Evolutionary conservation across 345 rosid species (phyloP).

Genomic region (Melastoma malabathricum): DNA sequence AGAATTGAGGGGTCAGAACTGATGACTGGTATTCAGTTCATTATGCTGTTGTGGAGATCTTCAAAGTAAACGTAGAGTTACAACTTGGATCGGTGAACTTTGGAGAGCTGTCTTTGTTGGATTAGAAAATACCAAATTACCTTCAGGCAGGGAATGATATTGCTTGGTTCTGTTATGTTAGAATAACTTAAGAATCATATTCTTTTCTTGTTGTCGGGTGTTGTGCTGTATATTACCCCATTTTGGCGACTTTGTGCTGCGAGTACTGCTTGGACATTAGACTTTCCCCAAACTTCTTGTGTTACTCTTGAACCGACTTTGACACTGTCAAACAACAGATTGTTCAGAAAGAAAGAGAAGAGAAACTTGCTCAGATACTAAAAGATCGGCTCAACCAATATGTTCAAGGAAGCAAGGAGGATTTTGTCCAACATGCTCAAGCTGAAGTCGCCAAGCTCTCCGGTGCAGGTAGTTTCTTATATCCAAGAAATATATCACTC

Average conservation of each 20-base stretch:
- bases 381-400: constrained; percentile 69
- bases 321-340: constrained; percentile 26
- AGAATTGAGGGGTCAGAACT: background rate
- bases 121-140: too few relatives aligned
- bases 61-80: too few relatives aligned
- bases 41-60: too few relatives aligned
- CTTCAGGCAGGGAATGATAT: too few relatives aligned
- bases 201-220: background rate
- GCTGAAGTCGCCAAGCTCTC: constrained; percentile 85
- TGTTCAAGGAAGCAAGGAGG: constrained; percentile 58
- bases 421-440: constrained; percentile 48
- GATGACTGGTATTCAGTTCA: too few relatives aligned
- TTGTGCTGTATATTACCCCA: background rate
- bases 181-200: too few relatives aligned
- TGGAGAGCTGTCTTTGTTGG: too few relatives aligned
- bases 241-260: background rate
- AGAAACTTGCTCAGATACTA: constrained; percentile 62
- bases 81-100: too few relatives aligned
- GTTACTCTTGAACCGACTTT: background rate
- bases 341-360: constrained; percentile 97
- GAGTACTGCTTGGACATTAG: background rate
- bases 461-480: constrained; percentile 49
- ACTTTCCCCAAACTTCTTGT: background rate
- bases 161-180: too few relatives aligned
- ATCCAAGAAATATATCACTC: too few relatives aligned